These are phyloP conservation scores for Albophoma yamanashiensis DNA, from an alignment of 2,329 filamentous ascomycete species.

Conservation along the genomic window DNA sequence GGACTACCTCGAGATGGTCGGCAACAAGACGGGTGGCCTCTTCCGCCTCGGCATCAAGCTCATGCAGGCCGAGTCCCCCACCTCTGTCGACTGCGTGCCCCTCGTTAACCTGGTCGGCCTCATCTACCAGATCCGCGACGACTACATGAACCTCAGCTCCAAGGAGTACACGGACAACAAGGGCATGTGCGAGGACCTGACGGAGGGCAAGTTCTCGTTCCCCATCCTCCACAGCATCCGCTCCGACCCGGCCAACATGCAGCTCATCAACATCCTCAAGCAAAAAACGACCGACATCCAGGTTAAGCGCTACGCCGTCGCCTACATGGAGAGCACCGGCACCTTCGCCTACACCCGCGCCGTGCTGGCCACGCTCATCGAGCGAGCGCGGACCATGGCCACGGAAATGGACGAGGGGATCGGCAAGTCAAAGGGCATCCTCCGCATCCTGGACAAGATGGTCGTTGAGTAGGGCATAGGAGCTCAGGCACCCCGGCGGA, in stretches of 20 bases:
- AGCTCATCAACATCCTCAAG: slow-evolving; percentile 84
- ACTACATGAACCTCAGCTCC: slow-evolving; percentile 79
- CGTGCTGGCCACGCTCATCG: slow-evolving; percentile 53
- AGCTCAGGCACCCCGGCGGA: not conserved
- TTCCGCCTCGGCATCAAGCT: slow-evolving; percentile 79
- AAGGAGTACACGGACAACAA: slow-evolving; percentile 78
- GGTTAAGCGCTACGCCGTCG: slow-evolving; percentile 83
- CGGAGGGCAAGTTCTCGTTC: slow-evolving; percentile 95
- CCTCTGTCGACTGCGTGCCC: slow-evolving; percentile 59
- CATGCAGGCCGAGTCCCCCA: slow-evolving; percentile 65
- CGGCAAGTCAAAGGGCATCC: slow-evolving; percentile 46
- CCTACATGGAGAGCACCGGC: slow-evolving; percentile 82
- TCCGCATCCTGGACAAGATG: slow-evolving; percentile 61
- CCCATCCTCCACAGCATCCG: slow-evolving; percentile 91
- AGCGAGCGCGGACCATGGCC: slow-evolving; percentile 51
- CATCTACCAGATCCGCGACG: slow-evolving; percentile 84
- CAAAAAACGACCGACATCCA: slow-evolving; percentile 80
- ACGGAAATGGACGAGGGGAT: slow-evolving; percentile 52
- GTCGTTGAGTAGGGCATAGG: slow-evolving; percentile 13
- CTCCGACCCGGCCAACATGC: slow-evolving; percentile 58
- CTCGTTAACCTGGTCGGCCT: slow-evolving; percentile 79
- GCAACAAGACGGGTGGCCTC: slow-evolving; percentile 80
- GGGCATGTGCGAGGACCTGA: slow-evolving; percentile 89
- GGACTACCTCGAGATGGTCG: slow-evolving; percentile 90
- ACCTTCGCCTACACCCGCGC: slow-evolving; percentile 78